Percentiles rank a stretch among this genome's conserved stretches.
These are phyloP conservation scores for Pseudogymnoascus sp. DNA, from an alignment of 2,329 filamentous ascomycete species.

Conservation along the genomic window DNA sequence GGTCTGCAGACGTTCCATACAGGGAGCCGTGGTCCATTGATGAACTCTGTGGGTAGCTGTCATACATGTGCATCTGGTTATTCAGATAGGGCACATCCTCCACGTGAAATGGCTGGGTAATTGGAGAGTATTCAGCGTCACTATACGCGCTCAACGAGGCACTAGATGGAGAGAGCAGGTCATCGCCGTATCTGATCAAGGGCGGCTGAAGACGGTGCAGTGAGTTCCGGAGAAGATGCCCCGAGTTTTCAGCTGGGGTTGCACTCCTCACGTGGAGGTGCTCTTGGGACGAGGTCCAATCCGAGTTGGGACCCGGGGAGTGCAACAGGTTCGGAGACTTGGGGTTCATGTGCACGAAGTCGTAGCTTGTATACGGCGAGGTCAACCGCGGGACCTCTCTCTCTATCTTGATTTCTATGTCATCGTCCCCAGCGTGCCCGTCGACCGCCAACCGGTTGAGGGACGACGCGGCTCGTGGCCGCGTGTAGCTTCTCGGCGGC, in stretches of 20 bases:
- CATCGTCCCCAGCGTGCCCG: constrained; percentile 17
- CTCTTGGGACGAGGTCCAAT: constrained; percentile 27
- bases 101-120: constrained; percentile 46
- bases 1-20: constrained; percentile 47
- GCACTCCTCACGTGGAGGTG: constrained; percentile 15
- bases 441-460: constrained; percentile 17
- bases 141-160: constrained; percentile 46
- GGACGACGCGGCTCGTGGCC: constrained; percentile 24
- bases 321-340: constrained; percentile 20
- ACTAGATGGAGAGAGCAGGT: constrained; percentile 24
- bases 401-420: constrained; percentile 28
- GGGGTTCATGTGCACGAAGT: constrained; percentile 34
- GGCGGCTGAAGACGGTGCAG: constrained; percentile 41
- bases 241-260: constrained; percentile 23
- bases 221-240: constrained; percentile 42
- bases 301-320: constrained; percentile 16
- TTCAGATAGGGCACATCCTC: constrained; percentile 51
- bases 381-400: constrained; percentile 8
- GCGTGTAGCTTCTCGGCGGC: constrained; percentile 14
- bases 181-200: constrained; percentile 33
- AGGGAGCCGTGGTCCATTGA: constrained; percentile 50
- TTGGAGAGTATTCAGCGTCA: constrained; percentile 50
- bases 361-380: constrained; percentile 30
- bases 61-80: constrained; percentile 51
- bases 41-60: constrained; percentile 47